A percentile compares a stretch with the other conserved stretches of the same genome.
phyloP scores from a whole-genome alignment of 495 filamentous ascomycete genomes.

The Penicillium roqueforti region DNA sequence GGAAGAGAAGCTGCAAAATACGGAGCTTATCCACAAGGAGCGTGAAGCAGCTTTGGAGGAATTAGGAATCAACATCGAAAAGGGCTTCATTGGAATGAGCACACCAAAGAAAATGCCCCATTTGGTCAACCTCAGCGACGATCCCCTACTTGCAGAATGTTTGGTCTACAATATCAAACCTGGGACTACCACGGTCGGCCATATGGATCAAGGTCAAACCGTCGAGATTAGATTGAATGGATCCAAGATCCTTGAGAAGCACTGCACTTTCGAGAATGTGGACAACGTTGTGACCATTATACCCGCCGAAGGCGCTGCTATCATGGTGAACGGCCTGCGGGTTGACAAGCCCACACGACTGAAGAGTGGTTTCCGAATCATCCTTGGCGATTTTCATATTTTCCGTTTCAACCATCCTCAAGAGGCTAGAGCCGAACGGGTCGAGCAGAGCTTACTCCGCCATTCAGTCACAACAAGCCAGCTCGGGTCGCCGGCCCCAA shows the following conservation, averaged over 20 bases:
- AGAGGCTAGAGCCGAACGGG: slow-evolving; percentile 89
- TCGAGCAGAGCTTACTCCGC: slow-evolving; percentile 80
- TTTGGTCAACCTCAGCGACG: slow-evolving; percentile 95
- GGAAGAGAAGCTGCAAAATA: slow-evolving; percentile 94
- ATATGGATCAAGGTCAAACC: slow-evolving; percentile 72
- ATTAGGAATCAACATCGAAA: slow-evolving; percentile 97
- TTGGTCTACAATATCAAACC: slow-evolving; percentile 98
- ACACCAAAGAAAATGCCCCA: slow-evolving; percentile 99
- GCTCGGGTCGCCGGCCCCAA: slow-evolving; percentile 64
- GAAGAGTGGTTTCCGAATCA: slow-evolving; percentile 89
- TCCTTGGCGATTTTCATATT: slow-evolving; percentile 97
- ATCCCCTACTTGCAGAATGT: slow-evolving; percentile 92
- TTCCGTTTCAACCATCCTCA: slow-evolving; percentile 98
- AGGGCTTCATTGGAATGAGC: slow-evolving; percentile 90
- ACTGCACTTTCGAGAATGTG: slow-evolving; percentile 89
- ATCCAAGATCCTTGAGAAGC: slow-evolving; percentile 83
- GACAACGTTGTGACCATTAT: slow-evolving; percentile 88
- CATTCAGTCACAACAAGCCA: slow-evolving; percentile 85
- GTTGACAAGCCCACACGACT: slow-evolving; percentile 78
- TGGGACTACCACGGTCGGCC: slow-evolving; percentile 86
- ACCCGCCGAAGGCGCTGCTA: slow-evolving; percentile 81
- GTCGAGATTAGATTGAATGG: slow-evolving; percentile 93
- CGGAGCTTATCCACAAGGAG: slow-evolving; percentile 95
- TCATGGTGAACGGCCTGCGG: slow-evolving; percentile 95
- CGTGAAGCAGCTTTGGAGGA: slow-evolving; percentile 94